Conservation (phyloP, 2,329 filamentous ascomycete genomes). For the Aspergillus sp. region DNA sequence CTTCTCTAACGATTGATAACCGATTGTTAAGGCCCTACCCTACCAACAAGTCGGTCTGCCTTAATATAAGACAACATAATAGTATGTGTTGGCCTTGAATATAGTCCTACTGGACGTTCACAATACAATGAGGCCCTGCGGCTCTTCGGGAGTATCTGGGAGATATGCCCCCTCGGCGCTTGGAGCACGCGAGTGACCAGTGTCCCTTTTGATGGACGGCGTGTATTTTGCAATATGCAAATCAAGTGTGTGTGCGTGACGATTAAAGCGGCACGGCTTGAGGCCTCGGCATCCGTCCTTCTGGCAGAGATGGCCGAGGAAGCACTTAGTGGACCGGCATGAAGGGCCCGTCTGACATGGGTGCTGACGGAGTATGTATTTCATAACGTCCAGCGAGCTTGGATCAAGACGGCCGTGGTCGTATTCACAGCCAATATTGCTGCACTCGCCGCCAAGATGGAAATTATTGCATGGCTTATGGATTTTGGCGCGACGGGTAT, state of each 20-base stretch:
- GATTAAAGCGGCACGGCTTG: conserved; percentile 35
- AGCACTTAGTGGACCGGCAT: conserved; percentile 50
- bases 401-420: conserved; percentile 51
- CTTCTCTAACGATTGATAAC: too few relatives aligned
- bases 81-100: neutral
- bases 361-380: conserved; percentile 47
- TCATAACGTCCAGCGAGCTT: conserved; percentile 44
- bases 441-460: conserved; percentile 48
- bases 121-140: neutral
- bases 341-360: conserved; percentile 44
- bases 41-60: neutral
- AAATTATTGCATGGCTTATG: conserved; percentile 54
- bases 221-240: conserved; percentile 1
- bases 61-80: neutral
- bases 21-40: too few relatives aligned
- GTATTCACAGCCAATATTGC: conserved; percentile 42
- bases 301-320: conserved; percentile 49
- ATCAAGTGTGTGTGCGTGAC: conserved; percentile 30
- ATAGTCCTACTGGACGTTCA: neutral
- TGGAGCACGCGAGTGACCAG: neutral
- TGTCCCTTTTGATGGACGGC: neutral
- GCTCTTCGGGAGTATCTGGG: neutral
- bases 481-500: conserved; percentile 40
- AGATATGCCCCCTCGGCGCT: neutral
- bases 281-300: conserved; percentile 34